A percentile compares a stretch with the other conserved stretches of the same genome.
phyloP scores from a whole-genome alignment of 768 basidiomycete species.

The Tricholoma furcatifolium region DNA sequence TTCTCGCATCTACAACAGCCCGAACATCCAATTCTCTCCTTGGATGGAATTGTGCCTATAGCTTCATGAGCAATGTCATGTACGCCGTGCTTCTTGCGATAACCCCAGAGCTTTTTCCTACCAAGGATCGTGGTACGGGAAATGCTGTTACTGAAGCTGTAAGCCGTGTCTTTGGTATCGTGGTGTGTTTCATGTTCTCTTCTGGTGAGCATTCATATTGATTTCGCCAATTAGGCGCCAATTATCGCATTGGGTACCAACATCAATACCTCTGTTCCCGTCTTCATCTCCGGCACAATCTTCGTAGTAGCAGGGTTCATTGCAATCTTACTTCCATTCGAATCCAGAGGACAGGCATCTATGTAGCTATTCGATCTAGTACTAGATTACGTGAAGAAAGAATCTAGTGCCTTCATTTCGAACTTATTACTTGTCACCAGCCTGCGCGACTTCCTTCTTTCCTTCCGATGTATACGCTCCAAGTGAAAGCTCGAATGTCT shows the following conservation, averaged over 20 bases:
- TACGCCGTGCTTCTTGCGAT: slow-evolving; percentile 73
- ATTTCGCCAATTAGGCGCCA: slow-evolving; percentile 47
- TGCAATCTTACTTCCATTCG: slow-evolving; percentile 66
- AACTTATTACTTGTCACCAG: too few relatives aligned
- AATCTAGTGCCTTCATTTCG: too few relatives aligned
- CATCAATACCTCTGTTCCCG: slow-evolving; percentile 61
- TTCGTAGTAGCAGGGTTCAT: slow-evolving; percentile 59
- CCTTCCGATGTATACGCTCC: too few relatives aligned
- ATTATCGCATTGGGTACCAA: slow-evolving; percentile 72
- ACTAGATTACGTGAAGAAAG: too few relatives aligned
- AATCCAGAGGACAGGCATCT: slow-evolving; percentile 70
- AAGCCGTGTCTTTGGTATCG: slow-evolving; percentile 65
- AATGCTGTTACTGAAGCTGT: slow-evolving; percentile 63
- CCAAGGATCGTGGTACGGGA: slow-evolving; percentile 72
- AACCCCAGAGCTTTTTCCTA: slow-evolving; percentile 69
- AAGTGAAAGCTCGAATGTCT: too few relatives aligned
- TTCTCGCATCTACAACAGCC: slow-evolving; percentile 73
- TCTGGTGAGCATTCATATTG: background rate
- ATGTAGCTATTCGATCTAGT: slow-evolving; percentile 33
- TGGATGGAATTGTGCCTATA: slow-evolving; percentile 80
- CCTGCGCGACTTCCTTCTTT: too few relatives aligned
- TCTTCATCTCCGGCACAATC: slow-evolving; percentile 68
- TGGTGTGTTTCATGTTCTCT: background rate
- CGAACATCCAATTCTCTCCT: slow-evolving; percentile 64
- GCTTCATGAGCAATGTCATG: slow-evolving; percentile 68